Base-by-base conservation (phyloP, 1,284 basidiomycete genomes). In the Irpex sp. region DNA sequence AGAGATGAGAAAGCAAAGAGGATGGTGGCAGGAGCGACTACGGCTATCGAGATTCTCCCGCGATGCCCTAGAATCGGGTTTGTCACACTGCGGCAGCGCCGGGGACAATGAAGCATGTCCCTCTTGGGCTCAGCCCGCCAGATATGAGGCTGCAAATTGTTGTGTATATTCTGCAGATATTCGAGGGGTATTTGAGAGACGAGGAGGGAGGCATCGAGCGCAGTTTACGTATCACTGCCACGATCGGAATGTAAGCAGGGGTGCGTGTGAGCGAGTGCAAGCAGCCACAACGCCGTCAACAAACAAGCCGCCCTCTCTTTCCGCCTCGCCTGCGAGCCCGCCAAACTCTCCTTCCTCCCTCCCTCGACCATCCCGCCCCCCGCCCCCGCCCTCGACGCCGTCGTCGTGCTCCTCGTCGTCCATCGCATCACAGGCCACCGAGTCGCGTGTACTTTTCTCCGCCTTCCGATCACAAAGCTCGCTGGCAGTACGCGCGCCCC, bases 271-370 rank as follows among this genome's bases (percentile, higher is more conserved):
- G 61, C 47, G 37, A 55, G 53, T 35, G 57, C 57, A 61, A 56
- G 57, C 57, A 57, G 61, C 61, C 61, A 62, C 61, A 62, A 59
- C 61, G 61, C 61, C 61, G 61, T 62, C 61, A 62, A 59, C 61
- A 56, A 59, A 62, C 61, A 54, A 55, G 61, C 61, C 61, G 61
- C 61, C 53, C 61, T 58, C 49, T 58, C 57, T 50, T 43, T 58
- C 56, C 61, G 61, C 43, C 60, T 65, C 63, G 62, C 67, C 55
- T 49, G 57, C 58, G 36, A 19, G 49, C 46, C 61, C 67, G 39
- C 39, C 39, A 43, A 43, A 43, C 39, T 66, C 68, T 66, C 71
- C 74, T 70, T 65, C 68, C 70, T 17, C 66, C 64, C 70, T 63
- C 63, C 61, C 66, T 62, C 67, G 65, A 66, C 71, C 61, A 61